phyloP scores from a whole-genome alignment of 371 early-diverging fungal species.

The Mucor irregularis region DNA sequence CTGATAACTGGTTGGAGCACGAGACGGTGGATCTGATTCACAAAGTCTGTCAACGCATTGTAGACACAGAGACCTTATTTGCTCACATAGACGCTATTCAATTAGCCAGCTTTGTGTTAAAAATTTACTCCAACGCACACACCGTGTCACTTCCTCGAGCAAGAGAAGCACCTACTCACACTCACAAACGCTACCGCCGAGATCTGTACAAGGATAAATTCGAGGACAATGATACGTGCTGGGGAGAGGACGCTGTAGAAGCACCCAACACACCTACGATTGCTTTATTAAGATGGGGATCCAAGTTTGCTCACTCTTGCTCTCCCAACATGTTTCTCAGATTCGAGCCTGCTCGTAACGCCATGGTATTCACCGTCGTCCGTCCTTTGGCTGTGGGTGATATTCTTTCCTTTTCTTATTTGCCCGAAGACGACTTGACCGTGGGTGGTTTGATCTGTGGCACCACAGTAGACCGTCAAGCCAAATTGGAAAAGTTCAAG shows the following conservation, averaged over 20 bases:
- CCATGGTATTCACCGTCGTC: conserved; percentile 41
- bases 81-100: conserved; percentile 26
- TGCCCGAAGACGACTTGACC: conserved; percentile 46
- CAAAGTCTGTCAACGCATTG: conserved; percentile 14
- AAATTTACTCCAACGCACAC: conserved; percentile 54
- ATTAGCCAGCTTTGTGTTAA: conserved; percentile 38
- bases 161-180: conserved; percentile 33
- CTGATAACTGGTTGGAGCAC: conserved; percentile 24
- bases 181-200: conserved; percentile 25
- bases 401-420: conserved; percentile 42
- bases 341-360: conserved; percentile 33
- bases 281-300: conserved; percentile 44
- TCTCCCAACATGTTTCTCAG: conserved; percentile 50
- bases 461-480: conserved; percentile 28
- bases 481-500: conserved; percentile 40
- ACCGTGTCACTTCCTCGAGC: conserved; percentile 34
- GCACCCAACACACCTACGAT: conserved; percentile 26
- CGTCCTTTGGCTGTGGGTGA: conserved; percentile 33
- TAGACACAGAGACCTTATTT: conserved; percentile 23
- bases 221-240: conserved; percentile 21
- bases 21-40: conserved; percentile 31
- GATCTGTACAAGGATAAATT: conserved; percentile 24
- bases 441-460: conserved; percentile 49
- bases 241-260: conserved; percentile 18
- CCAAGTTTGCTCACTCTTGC: conserved; percentile 51